phyloP scores from a whole-genome alignment of 2,329 filamentous ascomycete genomes.

The Cytospora chrysosperma region DNA sequence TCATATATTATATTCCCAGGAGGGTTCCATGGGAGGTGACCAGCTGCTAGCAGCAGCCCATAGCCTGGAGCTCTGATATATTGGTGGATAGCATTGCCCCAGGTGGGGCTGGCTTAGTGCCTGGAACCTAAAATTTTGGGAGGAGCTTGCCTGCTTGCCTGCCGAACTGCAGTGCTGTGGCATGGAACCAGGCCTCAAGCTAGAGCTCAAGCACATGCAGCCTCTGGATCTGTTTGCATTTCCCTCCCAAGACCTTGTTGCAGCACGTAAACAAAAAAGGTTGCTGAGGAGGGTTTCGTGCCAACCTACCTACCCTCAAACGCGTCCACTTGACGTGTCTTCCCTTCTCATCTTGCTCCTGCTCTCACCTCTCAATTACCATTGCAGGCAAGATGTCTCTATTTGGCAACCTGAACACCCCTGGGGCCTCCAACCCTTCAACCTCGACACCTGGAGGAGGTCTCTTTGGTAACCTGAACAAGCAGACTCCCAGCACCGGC shows the following conservation, averaged over 20 bases:
- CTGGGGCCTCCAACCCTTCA: slow-evolving; percentile 25
- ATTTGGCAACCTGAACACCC: slow-evolving; percentile 26
- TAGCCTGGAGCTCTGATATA: not conserved
- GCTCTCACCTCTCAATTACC: slow-evolving; percentile 1
- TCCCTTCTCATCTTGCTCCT: slow-evolving; percentile 2
- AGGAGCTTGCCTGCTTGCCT: not conserved
- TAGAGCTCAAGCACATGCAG: slow-evolving; percentile 1
- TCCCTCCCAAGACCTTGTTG: slow-evolving; percentile 10
- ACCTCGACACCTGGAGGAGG: slow-evolving; percentile 31
- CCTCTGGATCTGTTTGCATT: slow-evolving; percentile 5
- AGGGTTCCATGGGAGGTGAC: not conserved
- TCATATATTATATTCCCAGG: too few relatives aligned
- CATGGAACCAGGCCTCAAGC: not conserved
- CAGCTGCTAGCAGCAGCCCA: too few relatives aligned
- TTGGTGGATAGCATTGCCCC: too few relatives aligned
- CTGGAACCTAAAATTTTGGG: slow-evolving; percentile 1
- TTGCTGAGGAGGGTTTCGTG: slow-evolving; percentile 14
- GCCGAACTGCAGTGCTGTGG: not conserved
- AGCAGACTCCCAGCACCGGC: slow-evolving; percentile 6
- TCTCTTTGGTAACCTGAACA: slow-evolving; percentile 33
- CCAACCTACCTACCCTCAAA: slow-evolving; percentile 5
- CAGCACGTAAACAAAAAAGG: slow-evolving; percentile 23
- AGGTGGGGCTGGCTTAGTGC: not conserved
- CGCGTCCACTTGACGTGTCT: slow-evolving; percentile 25
- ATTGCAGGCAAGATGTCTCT: slow-evolving; percentile 27